phyloP scores from a whole-genome alignment of 1,139 yeast genomes.

The Debaryomyces nepalensis region DNA sequence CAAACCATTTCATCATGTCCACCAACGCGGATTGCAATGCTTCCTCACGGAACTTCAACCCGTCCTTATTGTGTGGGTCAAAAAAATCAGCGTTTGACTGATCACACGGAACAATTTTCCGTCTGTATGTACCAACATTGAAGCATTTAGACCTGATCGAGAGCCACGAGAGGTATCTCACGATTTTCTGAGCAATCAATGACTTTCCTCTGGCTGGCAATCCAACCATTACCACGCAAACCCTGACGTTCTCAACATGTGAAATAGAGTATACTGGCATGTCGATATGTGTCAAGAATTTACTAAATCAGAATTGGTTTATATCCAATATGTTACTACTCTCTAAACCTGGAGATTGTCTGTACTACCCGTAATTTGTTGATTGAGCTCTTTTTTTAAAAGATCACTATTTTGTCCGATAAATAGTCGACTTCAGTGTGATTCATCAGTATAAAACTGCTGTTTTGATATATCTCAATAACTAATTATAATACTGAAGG shows the following conservation, averaged over 20 bases:
- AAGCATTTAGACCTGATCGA: constrained; percentile 86
- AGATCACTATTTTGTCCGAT: neutral
- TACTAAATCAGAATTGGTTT: neutral
- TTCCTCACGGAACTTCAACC: constrained; percentile 61
- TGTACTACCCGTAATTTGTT: constrained; percentile 1
- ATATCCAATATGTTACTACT: neutral
- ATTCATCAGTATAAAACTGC: constrained; percentile 2
- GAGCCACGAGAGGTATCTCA: constrained; percentile 89
- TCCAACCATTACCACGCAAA: constrained; percentile 80
- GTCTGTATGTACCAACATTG: constrained; percentile 85
- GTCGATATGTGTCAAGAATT: constrained; percentile 5
- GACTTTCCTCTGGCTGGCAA: constrained; percentile 76
- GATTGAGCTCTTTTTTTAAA: neutral
- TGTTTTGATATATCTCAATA: neutral
- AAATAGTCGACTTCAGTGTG: neutral
- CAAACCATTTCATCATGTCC: constrained; percentile 92
- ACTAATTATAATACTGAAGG: neutral
- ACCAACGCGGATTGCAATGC: constrained; percentile 74
- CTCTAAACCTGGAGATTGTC: constrained; percentile 6
- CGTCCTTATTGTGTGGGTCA: constrained; percentile 67
- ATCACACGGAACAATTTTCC: constrained; percentile 48
- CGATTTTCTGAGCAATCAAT: constrained; percentile 81
- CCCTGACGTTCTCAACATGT: constrained; percentile 70
- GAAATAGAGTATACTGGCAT: constrained; percentile 81
- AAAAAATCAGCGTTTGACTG: constrained; percentile 70